Percentiles rank a stretch among this genome's conserved stretches.
Evolutionary conservation across 441 rosid species (phyloP).

Genomic region (Gossypium davidsonii): DNA sequence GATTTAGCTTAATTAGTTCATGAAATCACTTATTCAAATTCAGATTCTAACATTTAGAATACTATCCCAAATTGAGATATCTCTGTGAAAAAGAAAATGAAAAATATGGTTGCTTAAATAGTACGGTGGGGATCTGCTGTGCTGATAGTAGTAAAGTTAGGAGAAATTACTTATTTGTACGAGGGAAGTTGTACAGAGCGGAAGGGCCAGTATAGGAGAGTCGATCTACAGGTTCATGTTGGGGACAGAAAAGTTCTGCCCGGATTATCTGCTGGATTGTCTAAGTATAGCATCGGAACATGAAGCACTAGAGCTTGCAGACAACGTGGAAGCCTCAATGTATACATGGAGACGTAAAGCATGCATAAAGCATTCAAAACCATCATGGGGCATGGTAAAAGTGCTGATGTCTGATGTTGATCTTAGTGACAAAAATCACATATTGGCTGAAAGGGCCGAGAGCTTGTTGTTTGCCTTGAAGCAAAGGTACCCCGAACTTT

Average conservation of each 20-base stretch:
- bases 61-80: background rate
- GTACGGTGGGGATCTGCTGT: background rate
- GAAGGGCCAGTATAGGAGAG: constrained; percentile 58
- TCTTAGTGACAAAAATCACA: constrained; percentile 53
- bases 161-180: background rate
- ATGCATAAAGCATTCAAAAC: constrained; percentile 45
- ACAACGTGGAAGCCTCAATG: constrained; percentile 56
- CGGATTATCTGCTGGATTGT: constrained; percentile 48
- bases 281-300: constrained; percentile 52
- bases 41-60: background rate
- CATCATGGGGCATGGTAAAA: constrained; percentile 65
- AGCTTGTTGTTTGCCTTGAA: constrained; percentile 54
- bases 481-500: constrained; percentile 60
- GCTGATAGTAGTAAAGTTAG: background rate
- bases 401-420: constrained; percentile 48
- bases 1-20: background rate
- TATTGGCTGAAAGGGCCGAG: constrained; percentile 55
- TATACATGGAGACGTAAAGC: constrained; percentile 75
- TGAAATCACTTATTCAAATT: background rate
- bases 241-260: constrained; percentile 43
- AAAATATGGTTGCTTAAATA: background rate
- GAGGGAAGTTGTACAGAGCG: constrained; percentile 31
- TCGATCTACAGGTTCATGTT: constrained; percentile 46
- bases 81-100: background rate
- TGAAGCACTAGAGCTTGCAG: constrained; percentile 62